Conservation (phyloP, 1,139 yeast species). For the Candida neerlandica region DNA sequence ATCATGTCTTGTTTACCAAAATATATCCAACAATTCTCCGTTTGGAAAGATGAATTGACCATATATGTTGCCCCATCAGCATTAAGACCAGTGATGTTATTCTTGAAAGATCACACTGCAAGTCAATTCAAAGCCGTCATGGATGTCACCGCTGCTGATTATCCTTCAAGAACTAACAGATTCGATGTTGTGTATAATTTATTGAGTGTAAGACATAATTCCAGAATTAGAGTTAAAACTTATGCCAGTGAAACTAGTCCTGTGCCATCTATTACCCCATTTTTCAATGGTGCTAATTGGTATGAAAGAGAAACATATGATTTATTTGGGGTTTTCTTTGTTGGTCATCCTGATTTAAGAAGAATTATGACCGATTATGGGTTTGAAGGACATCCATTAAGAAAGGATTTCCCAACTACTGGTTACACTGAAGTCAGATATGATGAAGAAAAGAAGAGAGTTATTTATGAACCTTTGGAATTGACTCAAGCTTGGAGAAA, state of each 20-base stretch:
- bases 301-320: conserved; percentile 88
- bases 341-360: conserved; percentile 87
- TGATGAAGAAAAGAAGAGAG: conserved; percentile 89
- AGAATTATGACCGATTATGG: conserved; percentile 93
- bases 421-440: conserved; percentile 90
- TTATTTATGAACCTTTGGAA: conserved; percentile 87
- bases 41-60: conserved; percentile 89
- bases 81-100: conserved; percentile 66
- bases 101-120: conserved; percentile 77
- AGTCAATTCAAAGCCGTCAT: conserved; percentile 77
- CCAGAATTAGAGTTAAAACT: conserved; percentile 87
- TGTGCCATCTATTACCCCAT: conserved; percentile 73
- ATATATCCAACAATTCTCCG: conserved; percentile 79
- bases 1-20: conserved; percentile 80
- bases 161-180: conserved; percentile 80
- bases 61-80: conserved; percentile 78
- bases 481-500: conserved; percentile 91
- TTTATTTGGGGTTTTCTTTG: conserved; percentile 83
- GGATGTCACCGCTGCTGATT: conserved; percentile 88
- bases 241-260: conserved; percentile 83
- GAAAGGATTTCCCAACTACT: conserved; percentile 92
- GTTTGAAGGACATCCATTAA: conserved; percentile 87
- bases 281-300: conserved; percentile 87
- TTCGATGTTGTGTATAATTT: conserved; percentile 87
- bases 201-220: conserved; percentile 79